Evolutionary conservation across 2,329 filamentous ascomycete genomes (phyloP).

Genomic region (Paecilomyces sp.): DNA sequence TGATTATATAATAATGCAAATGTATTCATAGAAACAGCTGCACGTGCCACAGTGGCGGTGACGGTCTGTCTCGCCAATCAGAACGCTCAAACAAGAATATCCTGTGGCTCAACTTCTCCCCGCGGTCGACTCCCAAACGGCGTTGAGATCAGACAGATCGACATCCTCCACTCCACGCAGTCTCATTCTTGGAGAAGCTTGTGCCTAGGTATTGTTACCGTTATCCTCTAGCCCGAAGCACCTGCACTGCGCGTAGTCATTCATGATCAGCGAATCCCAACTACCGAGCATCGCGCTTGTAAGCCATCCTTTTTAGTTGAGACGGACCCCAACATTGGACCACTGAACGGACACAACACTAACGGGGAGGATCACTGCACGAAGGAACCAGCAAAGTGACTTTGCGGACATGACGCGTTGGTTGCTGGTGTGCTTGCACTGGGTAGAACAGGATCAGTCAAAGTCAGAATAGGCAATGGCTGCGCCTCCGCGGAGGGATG

Average conservation of each 20-base stretch:
- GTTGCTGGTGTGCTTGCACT: background rate
- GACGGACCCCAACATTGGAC: background rate
- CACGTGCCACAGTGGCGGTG: background rate
- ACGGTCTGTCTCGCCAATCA: background rate
- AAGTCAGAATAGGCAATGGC: slow-evolving; percentile 18
- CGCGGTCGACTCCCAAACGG: background rate
- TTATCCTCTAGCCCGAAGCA: background rate
- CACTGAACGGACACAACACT: background rate
- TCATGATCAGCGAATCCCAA: background rate
- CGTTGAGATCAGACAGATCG: background rate
- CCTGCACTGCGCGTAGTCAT: background rate
- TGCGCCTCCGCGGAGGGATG: slow-evolving; percentile 36
- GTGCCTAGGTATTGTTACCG: background rate
- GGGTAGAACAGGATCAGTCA: background rate
- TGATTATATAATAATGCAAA: background rate
- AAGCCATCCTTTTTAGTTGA: background rate
- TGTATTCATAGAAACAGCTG: background rate
- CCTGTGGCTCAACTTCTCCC: background rate
- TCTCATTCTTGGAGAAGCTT: background rate
- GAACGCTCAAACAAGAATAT: background rate
- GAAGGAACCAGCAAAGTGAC: background rate
- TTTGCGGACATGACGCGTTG: background rate
- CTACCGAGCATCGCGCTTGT: background rate
- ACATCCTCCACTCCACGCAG: background rate
- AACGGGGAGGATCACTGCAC: background rate